Base-by-base conservation (phyloP, 2,329 filamentous ascomycete genomes). In the Claviceps sorghi region DNA sequence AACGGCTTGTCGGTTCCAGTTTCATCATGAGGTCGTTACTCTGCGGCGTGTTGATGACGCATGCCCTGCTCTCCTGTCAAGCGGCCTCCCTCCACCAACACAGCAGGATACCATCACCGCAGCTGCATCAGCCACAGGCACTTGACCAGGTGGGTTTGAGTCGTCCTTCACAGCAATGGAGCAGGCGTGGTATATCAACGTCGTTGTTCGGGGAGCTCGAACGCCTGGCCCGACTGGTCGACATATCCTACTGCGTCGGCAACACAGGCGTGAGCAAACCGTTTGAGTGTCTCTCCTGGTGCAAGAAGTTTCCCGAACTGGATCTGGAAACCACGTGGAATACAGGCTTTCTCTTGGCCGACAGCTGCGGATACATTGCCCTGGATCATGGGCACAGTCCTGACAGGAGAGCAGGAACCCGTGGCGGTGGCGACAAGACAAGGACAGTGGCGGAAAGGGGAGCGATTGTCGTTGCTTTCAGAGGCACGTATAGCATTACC, bases 161-260 rank as follows among this genome's bases (percentile, higher is more conserved):
- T 21, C 3, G 17, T 21, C 3, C 21, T 21, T n/a, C n/a, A 3
- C 29, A 17, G n/a, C 17, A 55, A 11, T 51, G 53, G n/a, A 43
- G 52, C 17, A 40, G 52, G 15, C 1, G 34, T 17, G 41, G 52
- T 26, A 58, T 93, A 52, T 82, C 85, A 4, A 62, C 69, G 30
- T 62, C 72, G 26, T 76, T 96, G 55, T 97, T 95, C 69, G 72
- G 78, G 54, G 83, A 87, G 19, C 80, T 98, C 15, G 89, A 96
- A 67, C 86, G 95, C 61, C 74, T 91, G 52, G 81, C 91, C n/a
- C 83, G 90, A 51, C 78, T 97, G 29, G 91, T 96, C 56, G 93
- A 98, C 65, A 93, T 97, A 54, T 75, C 88, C 48, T 97, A 97
- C 69, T 98, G 93, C 67, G 86, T 97, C 54, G 89, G 90, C 56